Evolutionary conservation across 345 rosid genomes (phyloP).

Genomic region (Sisymbrium altissimum): DNA sequence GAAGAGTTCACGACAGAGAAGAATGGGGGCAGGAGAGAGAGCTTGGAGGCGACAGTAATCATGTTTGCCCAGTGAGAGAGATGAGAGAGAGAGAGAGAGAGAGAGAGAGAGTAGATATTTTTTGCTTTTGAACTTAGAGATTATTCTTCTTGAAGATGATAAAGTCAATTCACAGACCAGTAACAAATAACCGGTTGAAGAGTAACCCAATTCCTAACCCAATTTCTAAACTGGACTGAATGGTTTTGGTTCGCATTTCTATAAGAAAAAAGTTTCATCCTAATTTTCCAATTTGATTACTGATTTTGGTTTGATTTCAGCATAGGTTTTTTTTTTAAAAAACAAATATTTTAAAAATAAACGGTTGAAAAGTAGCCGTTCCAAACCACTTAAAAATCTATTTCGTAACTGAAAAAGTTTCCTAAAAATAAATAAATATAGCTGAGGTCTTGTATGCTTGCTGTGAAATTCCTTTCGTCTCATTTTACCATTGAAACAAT

Average conservation of each 20-base stretch:
- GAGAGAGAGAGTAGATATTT: conserved; percentile 17
- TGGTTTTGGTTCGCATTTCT: not conserved
- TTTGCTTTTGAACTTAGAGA: conserved; percentile 9
- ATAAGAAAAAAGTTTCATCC: not conserved
- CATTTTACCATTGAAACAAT: conserved; percentile 4
- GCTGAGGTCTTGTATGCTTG: not conserved
- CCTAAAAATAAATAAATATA: too few relatives aligned
- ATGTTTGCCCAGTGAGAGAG: conserved; percentile 16
- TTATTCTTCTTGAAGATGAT: not conserved
- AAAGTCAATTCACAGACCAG: not conserved
- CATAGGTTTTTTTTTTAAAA: too few relatives aligned
- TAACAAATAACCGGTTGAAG: not conserved
- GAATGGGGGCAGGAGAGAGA: conserved; percentile 32
- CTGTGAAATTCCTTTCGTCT: too few relatives aligned
- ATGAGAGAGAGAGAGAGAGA: conserved; percentile 14
- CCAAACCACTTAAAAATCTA: too few relatives aligned
- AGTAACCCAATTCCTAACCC: not conserved
- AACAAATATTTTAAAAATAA: too few relatives aligned
- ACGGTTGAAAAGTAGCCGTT: not conserved
- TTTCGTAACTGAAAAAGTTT: too few relatives aligned
- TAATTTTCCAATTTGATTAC: not conserved
- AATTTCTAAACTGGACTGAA: not conserved
- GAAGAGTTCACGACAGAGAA: conserved; percentile 37
- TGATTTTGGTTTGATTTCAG: not conserved
- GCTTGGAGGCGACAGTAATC: conserved; percentile 36